Base-by-base conservation (phyloP, 2,329 filamentous ascomycete genomes). In the Calonectria crousiana region DNA sequence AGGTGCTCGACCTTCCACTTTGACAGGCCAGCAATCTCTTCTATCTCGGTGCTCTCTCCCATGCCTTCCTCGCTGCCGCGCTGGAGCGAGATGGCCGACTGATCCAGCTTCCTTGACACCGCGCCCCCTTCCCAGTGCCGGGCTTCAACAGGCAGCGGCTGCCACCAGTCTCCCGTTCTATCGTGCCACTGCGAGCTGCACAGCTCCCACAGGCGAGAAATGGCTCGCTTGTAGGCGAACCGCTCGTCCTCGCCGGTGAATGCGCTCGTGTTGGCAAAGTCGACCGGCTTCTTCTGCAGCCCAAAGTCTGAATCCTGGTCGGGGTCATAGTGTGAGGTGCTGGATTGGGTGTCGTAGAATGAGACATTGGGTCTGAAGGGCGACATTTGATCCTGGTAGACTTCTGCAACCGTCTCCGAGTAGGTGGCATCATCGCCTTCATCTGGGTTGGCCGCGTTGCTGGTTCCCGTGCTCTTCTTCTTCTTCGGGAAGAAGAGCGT, bases 231-330 rank as follows among this genome's bases (percentile, higher is more conserved):
- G 78, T 95, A 96, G 0, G 94, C 94, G 82, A 97, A 97, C 16
- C 91, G 88, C 83, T 96, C 94, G 82, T 96, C 95, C 82, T 96
- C 93, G 16, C 95, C 95, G 0, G 93, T 96, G 79, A 96, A 94
- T 0, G 90, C 91, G 14, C 88, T 86, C 0, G 92, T 89, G 76
- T 93, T 92, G 65, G 88, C 90, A 80, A 96, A 97, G 80, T 96
- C 90, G n/a, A 90, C 84, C 11, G 51, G 68, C n/a, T 77, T 80
- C 51, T 79, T 79, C 76, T 83, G 84, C 67, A 85, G 82, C 18
- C 86, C 87, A 77, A 91, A 91, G 72, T 90, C 89, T 0, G 89
- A 90, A 80, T 92, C 89, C 73, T 91, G 88, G 77, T 92, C 90
- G 0, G 89, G 87, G 76, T 92, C 85, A 78, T 91, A 91, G 6